Evolutionary conservation across 306 rosid species (phyloP).

Genomic region (Vigna reflexopilosa): DNA sequence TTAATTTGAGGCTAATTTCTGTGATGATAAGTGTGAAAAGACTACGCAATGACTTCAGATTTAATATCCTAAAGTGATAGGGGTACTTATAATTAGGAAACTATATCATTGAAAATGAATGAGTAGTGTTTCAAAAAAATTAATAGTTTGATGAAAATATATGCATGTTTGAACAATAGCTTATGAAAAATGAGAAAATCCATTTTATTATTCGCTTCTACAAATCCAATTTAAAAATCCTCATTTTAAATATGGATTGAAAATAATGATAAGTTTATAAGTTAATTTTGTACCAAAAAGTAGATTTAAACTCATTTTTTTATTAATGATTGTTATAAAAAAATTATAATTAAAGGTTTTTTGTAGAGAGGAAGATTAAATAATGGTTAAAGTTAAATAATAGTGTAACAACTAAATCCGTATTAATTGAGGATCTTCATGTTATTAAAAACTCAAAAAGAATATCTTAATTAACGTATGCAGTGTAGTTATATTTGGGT

Average conservation of each 20-base stretch:
- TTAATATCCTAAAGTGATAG: neutral
- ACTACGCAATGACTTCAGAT: neutral
- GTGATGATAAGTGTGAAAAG: neutral
- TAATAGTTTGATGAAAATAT: neutral
- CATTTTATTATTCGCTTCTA: too few relatives aligned
- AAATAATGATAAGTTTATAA: too few relatives aligned
- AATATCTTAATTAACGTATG: slow-evolving; percentile 43
- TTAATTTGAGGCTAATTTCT: neutral
- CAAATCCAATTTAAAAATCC: too few relatives aligned
- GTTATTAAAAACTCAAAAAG: slow-evolving; percentile 16
- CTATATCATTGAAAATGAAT: neutral
- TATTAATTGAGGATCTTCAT: slow-evolving; percentile 2
- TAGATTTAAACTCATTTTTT: too few relatives aligned
- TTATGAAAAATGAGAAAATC: too few relatives aligned
- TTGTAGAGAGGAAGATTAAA: too few relatives aligned
- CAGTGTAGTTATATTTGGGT: slow-evolving; percentile 49
- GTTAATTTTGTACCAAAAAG: too few relatives aligned
- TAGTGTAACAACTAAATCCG: neutral
- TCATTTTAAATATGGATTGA: too few relatives aligned
- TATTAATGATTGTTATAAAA: too few relatives aligned
- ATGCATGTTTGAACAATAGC: too few relatives aligned
- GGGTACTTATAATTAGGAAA: neutral
- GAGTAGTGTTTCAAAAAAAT: neutral
- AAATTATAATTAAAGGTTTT: too few relatives aligned
- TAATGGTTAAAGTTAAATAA: too few relatives aligned